Base-by-base conservation (phyloP, 192 early-diverging fungal species). In the Geranomyces michiganensis region DNA sequence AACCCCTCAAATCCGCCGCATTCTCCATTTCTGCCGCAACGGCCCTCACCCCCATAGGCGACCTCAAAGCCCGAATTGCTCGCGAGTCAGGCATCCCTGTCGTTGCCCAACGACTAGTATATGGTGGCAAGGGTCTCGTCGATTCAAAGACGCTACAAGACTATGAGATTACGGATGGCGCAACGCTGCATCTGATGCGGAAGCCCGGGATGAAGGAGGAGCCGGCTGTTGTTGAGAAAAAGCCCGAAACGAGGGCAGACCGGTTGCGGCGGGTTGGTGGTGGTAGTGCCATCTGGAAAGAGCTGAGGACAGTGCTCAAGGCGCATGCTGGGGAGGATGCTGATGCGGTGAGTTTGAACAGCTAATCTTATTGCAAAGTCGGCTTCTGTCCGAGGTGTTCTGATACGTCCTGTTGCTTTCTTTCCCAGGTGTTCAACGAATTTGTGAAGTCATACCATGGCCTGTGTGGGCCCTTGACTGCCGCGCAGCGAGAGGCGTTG, bases 81-180 rank as follows among this genome's bases (percentile, higher is more conserved):
- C 24, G n/a, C 0, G 8, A 33, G 44, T 56, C 65, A 12, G 61
- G 65, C 36, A 31, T 72, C 15, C 46, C 76, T 0, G 27, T 53
- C 21, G 45, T 56, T 6, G 53, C 53, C 0, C 76, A 73, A 33
- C 63, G 76, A 8, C 60, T 77, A 1, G 76, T 77, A 12, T 73
- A 26, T 43, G 41, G 31, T 29, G 76, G 76, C 5, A 77, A 77
- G 56, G 76, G 44, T 9, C 61, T 77, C 1, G 43, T 43, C 12
- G 76, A 77, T n/a, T 22, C 29, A 3, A 72, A 73, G 33, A 77
- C 70, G 7, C 58, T 77, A 55, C 44, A 36, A 44, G 76, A 77
- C 51, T 77, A 77, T 36, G 76, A 62, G 4, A 62, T 72, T 36
- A 41, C 12, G 2, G 27, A 60, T 19, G 70, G 70, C 7, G 65